phyloP scores from a whole-genome alignment of 2,329 filamentous ascomycete genomes.

The Xylariomycetidae sp. region DNA sequence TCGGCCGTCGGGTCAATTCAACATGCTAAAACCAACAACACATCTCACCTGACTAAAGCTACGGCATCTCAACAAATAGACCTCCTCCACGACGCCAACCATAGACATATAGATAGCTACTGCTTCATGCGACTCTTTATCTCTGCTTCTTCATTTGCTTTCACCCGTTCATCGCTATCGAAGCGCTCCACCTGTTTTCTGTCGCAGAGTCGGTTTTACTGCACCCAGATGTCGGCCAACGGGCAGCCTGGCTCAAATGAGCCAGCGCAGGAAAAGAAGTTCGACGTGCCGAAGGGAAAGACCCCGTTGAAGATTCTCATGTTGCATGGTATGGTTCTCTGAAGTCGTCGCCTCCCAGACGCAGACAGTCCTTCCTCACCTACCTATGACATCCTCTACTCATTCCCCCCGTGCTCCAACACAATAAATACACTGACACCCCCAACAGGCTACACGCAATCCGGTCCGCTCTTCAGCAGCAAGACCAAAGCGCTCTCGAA shows the following conservation, averaged over 20 bases:
- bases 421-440: not conserved
- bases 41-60: no score
- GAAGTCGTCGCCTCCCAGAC: not conserved
- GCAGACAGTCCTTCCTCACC: no score
- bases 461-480: slow-evolving; percentile 73
- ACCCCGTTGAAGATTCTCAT: slow-evolving; percentile 63
- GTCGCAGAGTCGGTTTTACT: no score
- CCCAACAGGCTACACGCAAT: slow-evolving; percentile 78
- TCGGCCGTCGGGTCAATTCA: no score
- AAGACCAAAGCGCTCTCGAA: slow-evolving; percentile 88
- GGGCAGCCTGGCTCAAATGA: slow-evolving; percentile 7
- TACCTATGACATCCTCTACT: not conserved
- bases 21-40: no score
- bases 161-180: no score
- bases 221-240: slow-evolving; percentile 22
- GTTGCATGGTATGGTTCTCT: slow-evolving; percentile 56
- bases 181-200: no score
- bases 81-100: no score
- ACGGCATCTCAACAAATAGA: no score
- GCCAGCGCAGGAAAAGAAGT: slow-evolving; percentile 9
- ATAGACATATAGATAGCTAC: no score
- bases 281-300: slow-evolving; percentile 33
- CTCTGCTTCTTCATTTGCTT: no score
- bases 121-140: no score
- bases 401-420: slow-evolving; percentile 2